phyloP scores from a whole-genome alignment of 2,329 filamentous ascomycete genomes.

The Alternaria ventricosa region DNA sequence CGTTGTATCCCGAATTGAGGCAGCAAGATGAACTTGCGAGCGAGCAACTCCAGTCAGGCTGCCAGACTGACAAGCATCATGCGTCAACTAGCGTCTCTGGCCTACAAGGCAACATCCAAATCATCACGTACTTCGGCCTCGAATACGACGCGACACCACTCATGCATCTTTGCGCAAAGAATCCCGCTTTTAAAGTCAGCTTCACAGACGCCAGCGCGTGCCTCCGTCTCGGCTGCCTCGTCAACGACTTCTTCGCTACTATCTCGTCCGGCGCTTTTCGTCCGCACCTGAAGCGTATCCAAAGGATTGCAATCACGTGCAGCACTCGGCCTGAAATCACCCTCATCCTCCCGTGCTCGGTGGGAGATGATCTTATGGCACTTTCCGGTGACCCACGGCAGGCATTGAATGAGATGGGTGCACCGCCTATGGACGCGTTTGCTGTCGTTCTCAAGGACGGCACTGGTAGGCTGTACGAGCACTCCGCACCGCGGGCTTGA shows the following conservation, averaged over 20 bases:
- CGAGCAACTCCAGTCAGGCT: rapidly evolving
- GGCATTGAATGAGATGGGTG: not conserved
- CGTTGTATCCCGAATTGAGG: not conserved
- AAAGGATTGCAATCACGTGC: not conserved
- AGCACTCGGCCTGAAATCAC: not conserved
- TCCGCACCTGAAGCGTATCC: not conserved
- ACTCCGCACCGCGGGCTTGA: not conserved
- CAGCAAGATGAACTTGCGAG: rapidly evolving
- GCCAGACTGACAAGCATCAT: rapidly evolving
- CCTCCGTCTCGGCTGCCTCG: not conserved
- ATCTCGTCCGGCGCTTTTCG: not conserved
- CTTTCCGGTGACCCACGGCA: not conserved
- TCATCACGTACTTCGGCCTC: not conserved
- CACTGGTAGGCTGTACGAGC: not conserved
- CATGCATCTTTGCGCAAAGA: not conserved
- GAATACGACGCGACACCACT: not conserved
- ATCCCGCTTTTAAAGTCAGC: not conserved
- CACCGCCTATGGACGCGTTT: not conserved
- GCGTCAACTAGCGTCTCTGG: not conserved
- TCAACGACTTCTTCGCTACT: not conserved
- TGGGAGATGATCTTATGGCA: no score
- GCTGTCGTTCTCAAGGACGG: not conserved
- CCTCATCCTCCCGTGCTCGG: not conserved
- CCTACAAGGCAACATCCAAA: not conserved
- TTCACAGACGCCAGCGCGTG: not conserved